Evolutionary conservation across 306 rosid genomes (phyloP).

Genomic region (Gleditsia sinensis): DNA sequence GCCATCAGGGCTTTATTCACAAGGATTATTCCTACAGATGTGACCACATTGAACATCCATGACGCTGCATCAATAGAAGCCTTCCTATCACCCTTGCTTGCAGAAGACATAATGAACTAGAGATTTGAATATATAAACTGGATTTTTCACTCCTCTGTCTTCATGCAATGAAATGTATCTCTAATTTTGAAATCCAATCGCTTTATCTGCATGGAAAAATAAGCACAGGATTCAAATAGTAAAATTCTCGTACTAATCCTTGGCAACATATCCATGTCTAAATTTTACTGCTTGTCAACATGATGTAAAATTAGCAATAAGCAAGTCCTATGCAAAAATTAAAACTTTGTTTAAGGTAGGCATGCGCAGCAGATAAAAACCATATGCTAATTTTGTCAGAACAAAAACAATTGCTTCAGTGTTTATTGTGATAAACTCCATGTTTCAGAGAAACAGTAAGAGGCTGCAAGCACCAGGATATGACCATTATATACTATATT

Average conservation of each 20-base stretch:
- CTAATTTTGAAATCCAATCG: constrained; percentile 18
- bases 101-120: constrained; percentile 57
- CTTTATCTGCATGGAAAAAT: constrained; percentile 41
- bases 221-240: constrained; percentile 12
- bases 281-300: not conserved
- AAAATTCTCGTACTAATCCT: constrained; percentile 2
- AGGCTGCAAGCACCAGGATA: constrained; percentile 12
- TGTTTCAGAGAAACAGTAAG: not conserved
- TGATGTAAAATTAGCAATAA: not conserved
- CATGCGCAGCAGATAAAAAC: constrained; percentile 12
- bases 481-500: not conserved
- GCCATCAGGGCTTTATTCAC: constrained; percentile 88
- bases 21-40: constrained; percentile 82
- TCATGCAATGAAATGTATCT: constrained; percentile 35
- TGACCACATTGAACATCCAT: constrained; percentile 85
- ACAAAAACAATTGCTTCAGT: constrained; percentile 20
- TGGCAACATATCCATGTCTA: not conserved
- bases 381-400: not conserved
- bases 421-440: constrained; percentile 16
- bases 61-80: constrained; percentile 75
- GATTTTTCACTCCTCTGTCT: constrained; percentile 31
- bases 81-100: constrained; percentile 69
- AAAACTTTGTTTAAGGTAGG: not conserved
- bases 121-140: constrained; percentile 26
- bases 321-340: not conserved